Conservation (phyloP, 1,284 basidiomycete genomes). For the Ceratorhiza oryzae-sativae region DNA sequence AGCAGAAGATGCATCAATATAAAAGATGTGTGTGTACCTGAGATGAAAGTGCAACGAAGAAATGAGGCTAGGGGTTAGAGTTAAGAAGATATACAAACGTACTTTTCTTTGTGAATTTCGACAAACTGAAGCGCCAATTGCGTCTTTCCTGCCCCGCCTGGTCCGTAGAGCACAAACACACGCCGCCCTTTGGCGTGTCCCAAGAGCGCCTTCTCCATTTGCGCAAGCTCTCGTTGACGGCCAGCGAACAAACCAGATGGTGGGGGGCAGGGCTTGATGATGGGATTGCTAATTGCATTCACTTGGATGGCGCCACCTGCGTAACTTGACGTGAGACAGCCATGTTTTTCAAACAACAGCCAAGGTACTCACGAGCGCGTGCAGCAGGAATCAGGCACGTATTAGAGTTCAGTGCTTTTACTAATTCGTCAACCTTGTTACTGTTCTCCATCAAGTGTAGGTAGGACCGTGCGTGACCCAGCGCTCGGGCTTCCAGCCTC, state of each 20-base stretch:
- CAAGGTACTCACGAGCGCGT: neutral
- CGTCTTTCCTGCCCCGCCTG: conserved; percentile 23
- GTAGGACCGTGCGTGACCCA: neutral
- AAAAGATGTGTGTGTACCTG: conserved; percentile 1
- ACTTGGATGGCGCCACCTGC: neutral
- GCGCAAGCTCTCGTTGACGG: neutral
- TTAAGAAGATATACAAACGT: neutral
- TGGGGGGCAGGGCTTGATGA: neutral
- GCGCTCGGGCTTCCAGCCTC: neutral
- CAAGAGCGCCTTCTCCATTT: neutral
- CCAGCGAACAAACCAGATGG: neutral
- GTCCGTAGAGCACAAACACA: conserved; percentile 14
- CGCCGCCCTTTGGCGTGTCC: neutral
- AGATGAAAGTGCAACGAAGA: neutral
- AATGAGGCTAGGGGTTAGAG: neutral
- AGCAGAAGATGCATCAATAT: conserved; percentile 10
- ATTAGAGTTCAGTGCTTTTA: neutral
- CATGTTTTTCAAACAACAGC: neutral
- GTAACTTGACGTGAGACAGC: no score
- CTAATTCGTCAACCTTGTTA: neutral
- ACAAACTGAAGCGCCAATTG: conserved; percentile 12
- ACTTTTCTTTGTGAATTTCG: neutral
- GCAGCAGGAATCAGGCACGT: neutral
- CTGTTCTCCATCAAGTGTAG: neutral
- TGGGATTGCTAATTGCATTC: neutral